Evolutionary conservation across 1,284 basidiomycete species (phyloP).

Genomic region (Sporisorium reilianum): DNA sequence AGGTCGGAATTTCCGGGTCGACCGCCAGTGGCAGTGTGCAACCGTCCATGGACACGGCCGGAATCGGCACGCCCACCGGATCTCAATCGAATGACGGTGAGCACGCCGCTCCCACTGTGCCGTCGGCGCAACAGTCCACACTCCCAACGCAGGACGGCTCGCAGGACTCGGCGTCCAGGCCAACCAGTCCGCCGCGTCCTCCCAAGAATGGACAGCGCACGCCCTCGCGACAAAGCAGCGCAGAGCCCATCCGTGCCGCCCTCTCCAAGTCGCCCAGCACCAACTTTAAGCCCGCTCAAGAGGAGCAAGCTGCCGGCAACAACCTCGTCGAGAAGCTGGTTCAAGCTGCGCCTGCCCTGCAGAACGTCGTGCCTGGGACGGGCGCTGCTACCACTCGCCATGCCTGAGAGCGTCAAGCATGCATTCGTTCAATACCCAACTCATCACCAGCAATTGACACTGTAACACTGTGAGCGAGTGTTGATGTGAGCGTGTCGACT

Average conservation of each 20-base stretch:
- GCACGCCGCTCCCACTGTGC: too few relatives aligned
- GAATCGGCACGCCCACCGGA: conserved; percentile 24
- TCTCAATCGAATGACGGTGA: conserved; percentile 21
- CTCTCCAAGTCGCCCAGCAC: conserved; percentile 15
- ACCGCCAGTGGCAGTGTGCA: conserved; percentile 20
- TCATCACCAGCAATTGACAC: background rate
- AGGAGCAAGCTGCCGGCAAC: background rate
- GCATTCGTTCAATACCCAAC: conserved; percentile 20
- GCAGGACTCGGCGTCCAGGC: conserved; percentile 15
- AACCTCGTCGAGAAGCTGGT: conserved; percentile 10
- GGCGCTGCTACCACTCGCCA: conserved; percentile 23
- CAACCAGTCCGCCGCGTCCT: conserved; percentile 37
- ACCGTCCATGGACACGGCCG: conserved; percentile 31
- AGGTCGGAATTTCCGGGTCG: conserved; percentile 6
- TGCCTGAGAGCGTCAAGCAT: conserved; percentile 5
- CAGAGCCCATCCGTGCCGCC: conserved; percentile 20
- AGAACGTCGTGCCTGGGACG: conserved; percentile 35
- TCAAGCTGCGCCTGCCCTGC: conserved; percentile 38
- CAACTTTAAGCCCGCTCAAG: background rate
- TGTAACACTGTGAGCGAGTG: background rate
- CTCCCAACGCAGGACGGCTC: background rate
- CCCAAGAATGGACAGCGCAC: conserved; percentile 41
- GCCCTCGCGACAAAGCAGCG: conserved; percentile 44
- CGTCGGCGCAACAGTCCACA: too few relatives aligned
- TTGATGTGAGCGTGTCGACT: conserved; percentile 1